phyloP scores from a whole-genome alignment of 371 early-diverging fungal species.

The Nosema granulosis region DNA sequence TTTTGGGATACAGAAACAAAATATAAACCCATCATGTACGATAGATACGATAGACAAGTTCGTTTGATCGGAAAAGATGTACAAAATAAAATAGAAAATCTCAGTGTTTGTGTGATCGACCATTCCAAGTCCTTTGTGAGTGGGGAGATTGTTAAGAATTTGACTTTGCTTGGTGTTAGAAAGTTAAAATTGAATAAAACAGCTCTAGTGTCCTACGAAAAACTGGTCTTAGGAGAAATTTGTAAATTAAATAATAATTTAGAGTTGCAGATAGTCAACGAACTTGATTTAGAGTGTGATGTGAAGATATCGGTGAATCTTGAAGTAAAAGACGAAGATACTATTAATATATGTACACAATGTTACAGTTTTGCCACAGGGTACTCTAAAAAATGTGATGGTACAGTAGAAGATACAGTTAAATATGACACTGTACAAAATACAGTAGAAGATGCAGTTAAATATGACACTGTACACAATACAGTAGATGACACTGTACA shows the following conservation, averaged over 20 bases:
- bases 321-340: neutral
- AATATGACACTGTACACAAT: too few species aligned
- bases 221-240: conserved; percentile 27
- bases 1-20: too few species aligned
- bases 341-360: neutral
- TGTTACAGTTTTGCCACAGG: neutral
- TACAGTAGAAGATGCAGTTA: too few species aligned
- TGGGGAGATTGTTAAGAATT: conserved; percentile 60
- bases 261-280: conserved; percentile 5
- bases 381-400: too few species aligned
- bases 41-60: conserved; percentile 62
- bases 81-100: conserved; percentile 46
- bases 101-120: conserved; percentile 2
- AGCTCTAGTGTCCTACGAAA: conserved; percentile 21
- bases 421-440: too few species aligned
- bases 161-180: conserved; percentile 46
- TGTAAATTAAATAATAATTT: conserved; percentile 42
- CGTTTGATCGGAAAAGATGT: conserved; percentile 60
- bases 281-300: neutral
- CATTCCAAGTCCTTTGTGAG: conserved; percentile 9
- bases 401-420: too few species aligned
- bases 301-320: neutral
- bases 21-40: conserved; percentile 7
- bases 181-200: conserved; percentile 19
- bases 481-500: too few species aligned